Conservation (phyloP, 139 green algal genomes). For the Chara braunii region DNA sequence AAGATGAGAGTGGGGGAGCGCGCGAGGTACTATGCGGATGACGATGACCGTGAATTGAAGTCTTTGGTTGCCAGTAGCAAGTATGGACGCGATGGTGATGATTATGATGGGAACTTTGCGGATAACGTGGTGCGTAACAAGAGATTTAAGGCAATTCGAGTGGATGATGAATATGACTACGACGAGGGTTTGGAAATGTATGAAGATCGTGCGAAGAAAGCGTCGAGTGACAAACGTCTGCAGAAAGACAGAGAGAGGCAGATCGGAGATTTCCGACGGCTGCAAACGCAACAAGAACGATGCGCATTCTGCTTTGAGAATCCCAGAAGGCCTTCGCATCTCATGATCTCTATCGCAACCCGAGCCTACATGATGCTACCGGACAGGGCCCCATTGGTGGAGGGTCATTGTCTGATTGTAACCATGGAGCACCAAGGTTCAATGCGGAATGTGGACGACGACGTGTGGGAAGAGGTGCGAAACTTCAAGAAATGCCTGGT, state of each 20-base stretch:
- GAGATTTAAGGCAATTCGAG: constrained; percentile 49
- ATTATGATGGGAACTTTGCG: constrained; percentile 60
- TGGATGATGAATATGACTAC: constrained; percentile 90
- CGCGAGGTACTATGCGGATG: constrained; percentile 67
- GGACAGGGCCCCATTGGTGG: constrained; percentile 54
- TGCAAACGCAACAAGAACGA: constrained; percentile 10
- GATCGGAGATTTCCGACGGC: constrained; percentile 3
- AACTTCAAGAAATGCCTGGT: constrained; percentile 99
- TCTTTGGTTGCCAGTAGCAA: constrained; percentile 68
- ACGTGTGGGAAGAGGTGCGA: constrained; percentile 83
- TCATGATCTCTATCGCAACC: constrained; percentile 72
- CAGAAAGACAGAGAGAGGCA: constrained; percentile 16
- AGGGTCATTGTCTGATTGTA: constrained; percentile 76
- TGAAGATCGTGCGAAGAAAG: constrained; percentile 44
- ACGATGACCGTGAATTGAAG: constrained; percentile 61
- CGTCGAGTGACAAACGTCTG: neutral
- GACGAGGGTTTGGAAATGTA: constrained; percentile 75
- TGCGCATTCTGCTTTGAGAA: constrained; percentile 45
- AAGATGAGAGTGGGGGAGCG: neutral
- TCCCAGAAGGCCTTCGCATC: constrained; percentile 46
- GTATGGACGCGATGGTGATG: constrained; percentile 15
- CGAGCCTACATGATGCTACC: constrained; percentile 76
- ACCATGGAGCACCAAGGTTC: constrained; percentile 47
- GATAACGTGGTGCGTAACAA: constrained; percentile 57
- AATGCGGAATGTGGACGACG: constrained; percentile 51